Evolutionary conservation across 192 early-diverging fungal species (phyloP).

Genomic region (Umbelopsis ramanniana): DNA sequence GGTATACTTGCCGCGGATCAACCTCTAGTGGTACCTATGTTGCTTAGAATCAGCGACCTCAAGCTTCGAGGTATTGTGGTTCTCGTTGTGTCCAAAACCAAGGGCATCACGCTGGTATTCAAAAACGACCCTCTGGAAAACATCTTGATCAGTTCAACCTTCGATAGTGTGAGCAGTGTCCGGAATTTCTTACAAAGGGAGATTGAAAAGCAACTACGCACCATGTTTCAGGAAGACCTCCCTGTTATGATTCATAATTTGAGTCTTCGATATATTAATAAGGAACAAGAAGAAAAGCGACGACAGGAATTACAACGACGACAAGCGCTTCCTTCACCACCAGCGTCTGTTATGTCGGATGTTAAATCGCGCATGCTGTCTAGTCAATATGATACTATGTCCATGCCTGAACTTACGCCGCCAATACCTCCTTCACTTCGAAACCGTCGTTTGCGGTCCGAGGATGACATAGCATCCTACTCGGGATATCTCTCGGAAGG

Average conservation of each 20-base stretch:
- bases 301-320: conserved; percentile 18
- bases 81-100: conserved; percentile 90
- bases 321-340: conserved; percentile 5
- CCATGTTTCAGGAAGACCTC: conserved; percentile 93
- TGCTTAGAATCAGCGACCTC: conserved; percentile 87
- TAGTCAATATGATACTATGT: conserved; percentile 32
- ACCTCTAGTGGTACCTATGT: conserved; percentile 96
- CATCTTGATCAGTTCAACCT: conserved; percentile 95
- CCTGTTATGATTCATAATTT: conserved; percentile 93
- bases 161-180: conserved; percentile 91
- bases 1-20: conserved; percentile 87
- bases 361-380: not conserved
- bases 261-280: conserved; percentile 70
- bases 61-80: conserved; percentile 91
- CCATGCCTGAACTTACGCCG: conserved; percentile 31
- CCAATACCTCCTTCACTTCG: conserved; percentile 4
- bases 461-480: conserved; percentile 10
- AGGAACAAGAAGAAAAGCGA: conserved; percentile 49
- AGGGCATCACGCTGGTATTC: conserved; percentile 95
- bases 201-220: conserved; percentile 88
- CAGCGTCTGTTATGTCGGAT: not conserved
- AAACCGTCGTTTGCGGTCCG: not conserved
- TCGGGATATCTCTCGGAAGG: conserved; percentile 20
- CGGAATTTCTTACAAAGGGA: conserved; percentile 85
- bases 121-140: conserved; percentile 97